These are phyloP conservation scores for Diospyros kaki DNA, from an alignment of 148 eudicot genomes.

Conservation along the genomic window DNA sequence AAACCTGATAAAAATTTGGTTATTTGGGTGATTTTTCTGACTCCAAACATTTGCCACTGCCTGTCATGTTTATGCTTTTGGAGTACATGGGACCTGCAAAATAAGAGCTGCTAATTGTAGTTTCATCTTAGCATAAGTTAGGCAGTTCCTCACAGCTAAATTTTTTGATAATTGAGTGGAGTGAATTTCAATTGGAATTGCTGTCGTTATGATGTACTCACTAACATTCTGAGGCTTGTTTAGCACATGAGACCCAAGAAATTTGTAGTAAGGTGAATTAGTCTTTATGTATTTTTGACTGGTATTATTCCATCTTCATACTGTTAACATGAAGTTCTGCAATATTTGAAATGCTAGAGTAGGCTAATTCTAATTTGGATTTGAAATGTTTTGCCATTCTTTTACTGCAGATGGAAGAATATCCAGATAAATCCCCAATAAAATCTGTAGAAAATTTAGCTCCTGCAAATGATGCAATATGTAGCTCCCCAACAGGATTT, in stretches of 20 bases:
- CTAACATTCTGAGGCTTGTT: not conserved
- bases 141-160: no score
- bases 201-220: not conserved
- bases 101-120: not conserved
- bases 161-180: not conserved
- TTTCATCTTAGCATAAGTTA: not conserved
- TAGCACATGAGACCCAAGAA: not conserved
- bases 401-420: slow-evolving; percentile 28
- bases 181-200: not conserved
- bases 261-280: not conserved
- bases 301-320: not conserved
- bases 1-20: not conserved
- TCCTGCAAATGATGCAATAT: slow-evolving; percentile 19
- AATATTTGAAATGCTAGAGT: not conserved
- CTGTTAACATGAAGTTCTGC: not conserved
- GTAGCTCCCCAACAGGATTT: slow-evolving; percentile 16
- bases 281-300: not conserved
- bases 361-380: not conserved
- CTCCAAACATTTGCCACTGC: not conserved
- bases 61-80: not conserved
- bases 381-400: not conserved
- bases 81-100: not conserved
- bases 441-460: slow-evolving; percentile 20
- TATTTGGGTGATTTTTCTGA: not conserved
- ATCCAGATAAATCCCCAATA: slow-evolving; percentile 17